phyloP scores from a whole-genome alignment of 2,329 filamentous ascomycete genomes.

The Neoscytalidium dimidiatum region DNA sequence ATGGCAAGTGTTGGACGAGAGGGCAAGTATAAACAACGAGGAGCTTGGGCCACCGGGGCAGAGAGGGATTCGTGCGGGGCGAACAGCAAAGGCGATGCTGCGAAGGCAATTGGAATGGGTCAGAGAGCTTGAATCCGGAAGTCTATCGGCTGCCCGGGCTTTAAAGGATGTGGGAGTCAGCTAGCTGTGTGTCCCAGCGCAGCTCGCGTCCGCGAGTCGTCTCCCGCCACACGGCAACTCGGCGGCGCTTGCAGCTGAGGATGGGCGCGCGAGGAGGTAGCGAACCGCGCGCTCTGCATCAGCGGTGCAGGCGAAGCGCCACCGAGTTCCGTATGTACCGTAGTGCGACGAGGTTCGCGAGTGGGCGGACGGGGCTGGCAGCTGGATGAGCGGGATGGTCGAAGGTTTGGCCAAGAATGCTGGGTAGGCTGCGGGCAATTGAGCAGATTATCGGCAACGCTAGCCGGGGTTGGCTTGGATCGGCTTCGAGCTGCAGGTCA shows the following conservation, averaged over 20 bases:
- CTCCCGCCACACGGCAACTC: not conserved
- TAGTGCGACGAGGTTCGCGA: slow-evolving; percentile 1
- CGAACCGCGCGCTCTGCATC: not conserved
- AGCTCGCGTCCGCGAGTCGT: not conserved
- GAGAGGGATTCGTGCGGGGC: not conserved
- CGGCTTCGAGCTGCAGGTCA: not conserved
- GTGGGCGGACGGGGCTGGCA: not conserved
- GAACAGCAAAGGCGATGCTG: no score
- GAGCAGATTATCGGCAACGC: slow-evolving; percentile 19
- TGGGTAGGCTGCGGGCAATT: slow-evolving; percentile 20
- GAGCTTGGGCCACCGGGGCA: not conserved
- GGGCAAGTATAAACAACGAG: not conserved
- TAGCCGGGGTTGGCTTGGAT: not conserved
- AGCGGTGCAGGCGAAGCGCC: not conserved
- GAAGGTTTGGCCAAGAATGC: slow-evolving; percentile 9
- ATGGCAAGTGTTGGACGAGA: not conserved
- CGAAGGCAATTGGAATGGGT: not conserved
- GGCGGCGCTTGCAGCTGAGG: not conserved
- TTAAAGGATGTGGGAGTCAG: not conserved
- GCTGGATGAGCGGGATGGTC: not conserved
- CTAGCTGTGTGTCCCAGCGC: not conserved
- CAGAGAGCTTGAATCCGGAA: not conserved
- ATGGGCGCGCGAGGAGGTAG: not conserved
- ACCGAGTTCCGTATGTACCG: not conserved
- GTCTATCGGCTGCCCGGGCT: not conserved